Conservation (phyloP, 2,329 filamentous ascomycete species). For the Pestalotiopsis sp. region DNA sequence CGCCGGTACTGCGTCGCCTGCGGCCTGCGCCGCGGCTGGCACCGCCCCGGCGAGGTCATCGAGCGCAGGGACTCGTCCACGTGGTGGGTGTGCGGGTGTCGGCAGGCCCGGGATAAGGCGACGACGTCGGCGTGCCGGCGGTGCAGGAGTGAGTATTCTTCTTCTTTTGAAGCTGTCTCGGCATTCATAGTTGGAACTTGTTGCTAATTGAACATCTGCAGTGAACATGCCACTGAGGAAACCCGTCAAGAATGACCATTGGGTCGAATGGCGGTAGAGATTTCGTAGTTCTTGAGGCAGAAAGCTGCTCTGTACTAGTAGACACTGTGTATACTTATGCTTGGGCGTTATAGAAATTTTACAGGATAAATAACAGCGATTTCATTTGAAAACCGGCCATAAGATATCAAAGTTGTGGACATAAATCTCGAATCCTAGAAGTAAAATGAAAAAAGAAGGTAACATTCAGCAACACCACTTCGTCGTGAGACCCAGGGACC, state of each 20-base stretch:
- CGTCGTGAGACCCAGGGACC: not conserved
- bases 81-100: not conserved
- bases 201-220: not conserved
- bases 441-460: not conserved
- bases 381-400: too few species aligned
- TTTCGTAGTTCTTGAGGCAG: too few species aligned
- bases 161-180: not conserved
- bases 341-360: not conserved
- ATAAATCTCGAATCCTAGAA: not conserved
- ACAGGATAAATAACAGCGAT: not conserved
- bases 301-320: too few species aligned
- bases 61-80: not conserved
- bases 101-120: not conserved
- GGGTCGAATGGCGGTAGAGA: not conserved
- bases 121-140: not conserved
- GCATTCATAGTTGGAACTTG: not conserved
- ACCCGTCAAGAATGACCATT: not conserved
- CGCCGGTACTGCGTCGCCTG: conserved; percentile 25
- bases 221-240: conserved; percentile 6
- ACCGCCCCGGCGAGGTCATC: conserved; percentile 19
- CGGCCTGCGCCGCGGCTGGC: conserved; percentile 19
- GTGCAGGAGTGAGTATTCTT: not conserved
- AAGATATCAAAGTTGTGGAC: too few species aligned
- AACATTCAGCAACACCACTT: not conserved
- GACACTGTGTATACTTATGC: too few species aligned